Evolutionary conservation across 805 yeast species (phyloP), one percentile per base, ranked within the genome.

Genomic region (Naumovozyma baii): DNA sequence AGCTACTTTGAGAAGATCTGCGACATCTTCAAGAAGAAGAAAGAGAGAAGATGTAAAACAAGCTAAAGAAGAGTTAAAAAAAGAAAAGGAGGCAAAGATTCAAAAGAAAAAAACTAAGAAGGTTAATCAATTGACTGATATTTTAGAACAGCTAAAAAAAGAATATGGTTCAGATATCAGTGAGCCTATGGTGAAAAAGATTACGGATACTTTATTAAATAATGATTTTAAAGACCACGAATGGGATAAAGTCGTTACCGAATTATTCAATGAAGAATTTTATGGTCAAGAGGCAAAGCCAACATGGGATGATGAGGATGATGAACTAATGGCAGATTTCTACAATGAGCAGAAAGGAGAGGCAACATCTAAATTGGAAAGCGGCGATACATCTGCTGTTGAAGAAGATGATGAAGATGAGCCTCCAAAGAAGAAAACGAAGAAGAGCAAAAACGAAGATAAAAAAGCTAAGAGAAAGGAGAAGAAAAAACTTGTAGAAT

Each of bases 171-270:
- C 65, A 18, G 67, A 66, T 5, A 55, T 68, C 9, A 82, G 80
- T 44, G 80, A 75, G 31, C 66, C 69, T 1, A 72, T 79, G 44
- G 70, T 76, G 32, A 69, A 67, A 37, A 84, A 80, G 20, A 76
- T 88, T 52, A 85, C 88, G 12, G 81, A 80, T 39, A 72, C 80
- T 34, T 71, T 90, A 49, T 65, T 92, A 45, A 83, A 83, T 32
- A 94, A 83, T 37, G 97, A 92, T 55, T 92, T 85, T 58, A 86
- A 84, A 49, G 86, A 82, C 52, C 74, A 80, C 19, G 94, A 85
- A 45, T 92, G 97, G 97, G 97, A 92, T 59, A 66, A 62, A 41
- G 78, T 84, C 45, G 78, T 92, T 80, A 76, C 81, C 35, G 82
- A 83, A 55, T 75, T 90, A 25, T 92, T 92, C 58, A 75, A 86